These are phyloP conservation scores for Mycena vitilis DNA, from an alignment of 768 basidiomycete genomes.

Conservation along the genomic window DNA sequence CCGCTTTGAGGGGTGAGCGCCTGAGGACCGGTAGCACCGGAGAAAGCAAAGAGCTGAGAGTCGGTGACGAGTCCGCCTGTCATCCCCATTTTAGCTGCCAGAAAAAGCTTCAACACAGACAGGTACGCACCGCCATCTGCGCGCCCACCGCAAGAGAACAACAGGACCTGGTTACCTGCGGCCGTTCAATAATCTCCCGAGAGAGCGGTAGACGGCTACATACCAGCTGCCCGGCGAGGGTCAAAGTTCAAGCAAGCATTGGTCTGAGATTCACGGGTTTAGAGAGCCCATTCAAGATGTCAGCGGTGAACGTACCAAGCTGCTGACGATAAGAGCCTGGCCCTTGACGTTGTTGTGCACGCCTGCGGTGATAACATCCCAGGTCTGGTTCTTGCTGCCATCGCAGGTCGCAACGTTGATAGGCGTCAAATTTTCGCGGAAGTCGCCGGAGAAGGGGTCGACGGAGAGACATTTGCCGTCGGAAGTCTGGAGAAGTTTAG, in stretches of 20 bases:
- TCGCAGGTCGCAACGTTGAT: slow-evolving; percentile 34
- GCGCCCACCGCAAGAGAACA: slow-evolving; percentile 43
- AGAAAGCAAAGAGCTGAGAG: slow-evolving; percentile 41
- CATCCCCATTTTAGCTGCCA: not conserved
- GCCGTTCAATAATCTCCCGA: not conserved
- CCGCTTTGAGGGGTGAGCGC: slow-evolving; percentile 36
- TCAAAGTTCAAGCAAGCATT: slow-evolving; percentile 42
- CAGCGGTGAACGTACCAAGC: slow-evolving; percentile 28
- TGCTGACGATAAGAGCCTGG: slow-evolving; percentile 39
- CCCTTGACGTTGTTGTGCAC: slow-evolving; percentile 38
- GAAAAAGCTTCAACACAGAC: not conserved
- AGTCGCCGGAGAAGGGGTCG: slow-evolving; percentile 39
- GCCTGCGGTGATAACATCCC: slow-evolving; percentile 41
- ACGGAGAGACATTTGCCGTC: slow-evolving; percentile 40
- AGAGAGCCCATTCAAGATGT: not conserved
- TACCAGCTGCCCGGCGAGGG: slow-evolving; percentile 31
- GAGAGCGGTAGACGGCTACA: no score
- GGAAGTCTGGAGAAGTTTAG: slow-evolving; percentile 33
- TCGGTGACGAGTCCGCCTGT: slow-evolving; percentile 30
- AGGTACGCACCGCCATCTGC: slow-evolving; percentile 39
- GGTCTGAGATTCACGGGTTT: slow-evolving; percentile 24
- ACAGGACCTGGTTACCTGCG: slow-evolving; percentile 39
- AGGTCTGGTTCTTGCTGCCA: slow-evolving; percentile 38
- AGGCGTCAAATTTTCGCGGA: slow-evolving; percentile 41
- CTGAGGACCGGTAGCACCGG: slow-evolving; percentile 32